Base-by-base conservation (phyloP, 139 green algal genomes). In the Tetratostichococcus sp. region DNA sequence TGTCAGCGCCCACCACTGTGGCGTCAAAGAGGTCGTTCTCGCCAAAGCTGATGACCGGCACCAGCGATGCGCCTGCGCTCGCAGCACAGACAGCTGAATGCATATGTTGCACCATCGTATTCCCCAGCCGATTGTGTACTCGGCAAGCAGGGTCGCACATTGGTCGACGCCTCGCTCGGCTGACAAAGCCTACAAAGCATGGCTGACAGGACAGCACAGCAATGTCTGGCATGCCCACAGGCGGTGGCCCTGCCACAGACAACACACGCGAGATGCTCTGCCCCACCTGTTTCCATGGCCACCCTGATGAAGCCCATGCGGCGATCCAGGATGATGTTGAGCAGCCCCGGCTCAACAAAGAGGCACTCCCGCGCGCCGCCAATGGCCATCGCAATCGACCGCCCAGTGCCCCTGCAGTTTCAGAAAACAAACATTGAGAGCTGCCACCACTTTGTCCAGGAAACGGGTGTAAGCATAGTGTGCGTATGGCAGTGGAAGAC, bases 1-100 rank as follows among this genome's bases (percentile, higher is more conserved):
- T 62, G 50, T 62, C 19, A 17, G 17, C 14, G 50, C 50, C 50
- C 50, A 26, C 50, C 17, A 62, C 50, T 17, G 22, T 62, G 70
- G 42, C 73, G 32, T 83, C 74, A 67, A 86, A 86, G 25, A 82
- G 70, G 43, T 90, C 83, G 22, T 73, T 83, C 67, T 87, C 85
- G 26, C 85, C 85, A 77, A 85, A 88, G 35, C 33, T 30, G 1
- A 86, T 42, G 5, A 88, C 75, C 5, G 85, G 85, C 19, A 90
- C 80, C 39, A 90, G 71, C 4, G 34, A 73, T 22, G 85, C 80
- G 6, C 85, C 85, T 17, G 83, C 83, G 65, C 80, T 6, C 35
- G 35, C 39, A 2, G 34, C 28, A 74, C 42, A 62, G 50, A 25
- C 14, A 25, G n/a, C n/a, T n/a, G n/a, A n/a, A n/a, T n/a, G n/a